Percentiles rank a stretch among this genome's conserved stretches.
Conservation (phyloP, 306 rosid genomes). For the Fagus crenata region DNA sequence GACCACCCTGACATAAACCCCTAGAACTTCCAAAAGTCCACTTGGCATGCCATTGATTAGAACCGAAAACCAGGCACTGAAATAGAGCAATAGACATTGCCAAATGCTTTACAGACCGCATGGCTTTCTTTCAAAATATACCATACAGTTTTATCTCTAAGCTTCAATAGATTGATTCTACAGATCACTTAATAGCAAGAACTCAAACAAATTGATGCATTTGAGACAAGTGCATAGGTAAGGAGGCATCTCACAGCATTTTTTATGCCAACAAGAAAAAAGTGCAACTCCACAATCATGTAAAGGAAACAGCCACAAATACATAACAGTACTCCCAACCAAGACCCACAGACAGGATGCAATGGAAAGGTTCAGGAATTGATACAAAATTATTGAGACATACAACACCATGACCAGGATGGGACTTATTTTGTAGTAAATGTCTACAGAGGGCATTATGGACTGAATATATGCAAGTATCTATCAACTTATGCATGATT, state of each 20-base stretch:
- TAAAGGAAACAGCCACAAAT: not conserved
- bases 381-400: not conserved
- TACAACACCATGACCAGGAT: not conserved
- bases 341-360: not conserved
- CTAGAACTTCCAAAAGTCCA: no score
- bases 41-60: no score
- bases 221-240: not conserved
- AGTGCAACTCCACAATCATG: not conserved
- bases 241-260: not conserved
- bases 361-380: not conserved
- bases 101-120: not conserved
- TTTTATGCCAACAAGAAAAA: not conserved
- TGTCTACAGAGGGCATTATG: not conserved
- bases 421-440: not conserved
- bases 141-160: not conserved
- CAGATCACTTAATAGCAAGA: not conserved
- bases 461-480: not conserved
- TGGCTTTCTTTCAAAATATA: constrained; percentile 2
- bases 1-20: no score
- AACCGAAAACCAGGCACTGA: no score
- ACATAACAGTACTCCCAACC: not conserved
- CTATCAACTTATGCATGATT: not conserved
- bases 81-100: no score
- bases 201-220: not conserved
- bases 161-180: not conserved